Evolutionary conservation across 495 filamentous ascomycete species (phyloP).

Genomic region (Cercophora newfieldiana): DNA sequence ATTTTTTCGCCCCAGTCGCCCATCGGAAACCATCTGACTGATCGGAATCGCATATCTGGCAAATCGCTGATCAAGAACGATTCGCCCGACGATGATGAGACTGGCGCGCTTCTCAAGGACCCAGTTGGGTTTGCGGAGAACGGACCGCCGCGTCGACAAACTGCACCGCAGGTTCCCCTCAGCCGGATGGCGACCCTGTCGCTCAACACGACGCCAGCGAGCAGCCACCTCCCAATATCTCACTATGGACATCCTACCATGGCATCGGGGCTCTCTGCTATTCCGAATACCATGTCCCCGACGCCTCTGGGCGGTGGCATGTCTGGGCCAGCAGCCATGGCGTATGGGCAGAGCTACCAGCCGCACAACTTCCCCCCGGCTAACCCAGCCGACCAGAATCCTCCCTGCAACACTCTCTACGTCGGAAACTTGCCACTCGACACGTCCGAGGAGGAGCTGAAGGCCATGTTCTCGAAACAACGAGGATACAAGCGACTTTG

Average conservation of each 20-base stretch:
- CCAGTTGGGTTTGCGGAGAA: constrained; percentile 82
- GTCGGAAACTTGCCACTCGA: constrained; percentile 94
- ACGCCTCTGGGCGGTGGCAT: constrained; percentile 42
- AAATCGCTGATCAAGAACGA: constrained; percentile 87
- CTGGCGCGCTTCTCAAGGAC: constrained; percentile 78
- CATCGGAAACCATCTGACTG: constrained; percentile 70
- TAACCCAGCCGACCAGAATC: constrained; percentile 96
- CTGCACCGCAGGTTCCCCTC: constrained; percentile 72
- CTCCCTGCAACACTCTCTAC: constrained; percentile 96
- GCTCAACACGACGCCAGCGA: constrained; percentile 60
- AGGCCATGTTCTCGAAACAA: constrained; percentile 90
- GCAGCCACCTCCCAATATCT: constrained; percentile 50
- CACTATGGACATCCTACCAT: constrained; percentile 50
- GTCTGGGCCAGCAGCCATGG: constrained; percentile 35
- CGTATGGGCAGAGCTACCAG: constrained; percentile 55
- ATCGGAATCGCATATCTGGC: constrained; percentile 69
- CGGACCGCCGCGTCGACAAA: constrained; percentile 66
- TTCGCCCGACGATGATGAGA: constrained; percentile 75
- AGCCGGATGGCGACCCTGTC: constrained; percentile 70
- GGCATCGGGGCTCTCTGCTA: constrained; percentile 44
- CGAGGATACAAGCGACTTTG: constrained; percentile 95
- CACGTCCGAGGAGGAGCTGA: constrained; percentile 94
- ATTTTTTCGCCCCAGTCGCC: constrained; percentile 85
- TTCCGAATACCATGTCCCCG: constrained; percentile 59
- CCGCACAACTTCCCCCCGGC: constrained; percentile 77